These are phyloP conservation scores for Pseudonectria foliicola DNA, from an alignment of 2,329 filamentous ascomycete genomes.

Conservation along the genomic window DNA sequence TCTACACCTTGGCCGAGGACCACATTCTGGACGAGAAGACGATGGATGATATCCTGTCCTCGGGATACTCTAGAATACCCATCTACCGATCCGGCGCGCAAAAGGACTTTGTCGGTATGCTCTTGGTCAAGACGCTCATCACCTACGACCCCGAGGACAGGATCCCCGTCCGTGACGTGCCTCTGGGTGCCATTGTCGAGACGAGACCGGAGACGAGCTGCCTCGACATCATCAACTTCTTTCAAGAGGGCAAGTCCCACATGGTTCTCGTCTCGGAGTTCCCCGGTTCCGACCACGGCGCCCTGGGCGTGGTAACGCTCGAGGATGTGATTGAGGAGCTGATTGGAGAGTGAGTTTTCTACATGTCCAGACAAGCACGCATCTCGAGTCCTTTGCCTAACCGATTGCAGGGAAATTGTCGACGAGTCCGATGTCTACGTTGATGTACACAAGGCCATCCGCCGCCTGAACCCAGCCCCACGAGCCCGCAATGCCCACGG, in stretches of 20 bases:
- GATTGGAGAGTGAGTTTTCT: constrained; percentile 85
- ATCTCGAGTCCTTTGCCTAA: neutral
- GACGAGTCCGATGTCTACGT: constrained; percentile 98
- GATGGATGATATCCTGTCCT: constrained; percentile 88
- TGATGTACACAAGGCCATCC: constrained; percentile 96
- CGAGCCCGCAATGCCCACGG: constrained; percentile 53
- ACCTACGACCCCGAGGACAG: constrained; percentile 96
- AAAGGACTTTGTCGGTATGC: constrained; percentile 92
- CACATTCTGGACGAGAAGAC: constrained; percentile 87
- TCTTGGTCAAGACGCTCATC: constrained; percentile 96
- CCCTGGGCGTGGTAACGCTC: constrained; percentile 86
- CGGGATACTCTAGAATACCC: constrained; percentile 92
- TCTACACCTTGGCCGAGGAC: constrained; percentile 94
- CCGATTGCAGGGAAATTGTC: constrained; percentile 73
- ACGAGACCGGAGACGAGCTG: constrained; percentile 94
- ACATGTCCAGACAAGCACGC: neutral
- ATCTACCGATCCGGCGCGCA: constrained; percentile 81
- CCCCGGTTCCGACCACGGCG: constrained; percentile 85
- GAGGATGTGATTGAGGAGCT: constrained; percentile 98
- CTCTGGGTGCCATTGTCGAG: constrained; percentile 87
- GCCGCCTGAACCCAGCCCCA: constrained; percentile 78
- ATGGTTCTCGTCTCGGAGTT: constrained; percentile 92
- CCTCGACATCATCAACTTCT: constrained; percentile 98
- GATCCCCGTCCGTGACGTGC: constrained; percentile 81
- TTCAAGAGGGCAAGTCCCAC: constrained; percentile 98